Percentiles rank a stretch among this genome's conserved stretches.
These are phyloP conservation scores for Claviceps monticola DNA, from an alignment of 2,329 filamentous ascomycete genomes.

Conservation along the genomic window DNA sequence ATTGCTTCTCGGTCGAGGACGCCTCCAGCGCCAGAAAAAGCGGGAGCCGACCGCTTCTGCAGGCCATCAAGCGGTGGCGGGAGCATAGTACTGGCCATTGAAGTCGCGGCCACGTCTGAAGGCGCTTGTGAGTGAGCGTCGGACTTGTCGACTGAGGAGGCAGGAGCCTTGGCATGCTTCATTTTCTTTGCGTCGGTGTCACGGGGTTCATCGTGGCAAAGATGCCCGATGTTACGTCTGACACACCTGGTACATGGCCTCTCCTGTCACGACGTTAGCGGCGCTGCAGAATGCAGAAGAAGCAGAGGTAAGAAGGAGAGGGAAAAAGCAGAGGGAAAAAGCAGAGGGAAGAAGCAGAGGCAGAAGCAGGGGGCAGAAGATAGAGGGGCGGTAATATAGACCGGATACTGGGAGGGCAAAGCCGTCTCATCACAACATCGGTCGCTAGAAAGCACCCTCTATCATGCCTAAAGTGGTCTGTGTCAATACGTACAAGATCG, in stretches of 20 bases:
- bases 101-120: slow-evolving; percentile 36
- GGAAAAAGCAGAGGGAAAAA: background rate
- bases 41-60: slow-evolving; percentile 23
- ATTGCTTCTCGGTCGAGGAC: slow-evolving; percentile 37
- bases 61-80: slow-evolving; percentile 28
- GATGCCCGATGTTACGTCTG: slow-evolving; percentile 95
- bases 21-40: slow-evolving; percentile 26
- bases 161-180: slow-evolving; percentile 37
- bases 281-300: slow-evolving; percentile 3
- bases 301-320: no score
- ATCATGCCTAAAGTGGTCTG: background rate
- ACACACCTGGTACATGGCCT: slow-evolving; percentile 94
- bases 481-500: slow-evolving; percentile 57
- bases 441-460: background rate
- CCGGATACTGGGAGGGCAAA: background rate
- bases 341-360: no score
- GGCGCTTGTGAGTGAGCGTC: slow-evolving; percentile 30
- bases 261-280: slow-evolving; percentile 44
- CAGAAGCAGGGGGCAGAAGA: background rate
- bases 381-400: no score
- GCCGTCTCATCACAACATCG: background rate
- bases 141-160: slow-evolving; percentile 47
- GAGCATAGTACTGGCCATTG: slow-evolving; percentile 44
- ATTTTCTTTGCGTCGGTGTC: slow-evolving; percentile 69
- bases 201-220: slow-evolving; percentile 94